Conservation (phyloP, 306 rosid genomes). For the Cicer yamashitae region DNA sequence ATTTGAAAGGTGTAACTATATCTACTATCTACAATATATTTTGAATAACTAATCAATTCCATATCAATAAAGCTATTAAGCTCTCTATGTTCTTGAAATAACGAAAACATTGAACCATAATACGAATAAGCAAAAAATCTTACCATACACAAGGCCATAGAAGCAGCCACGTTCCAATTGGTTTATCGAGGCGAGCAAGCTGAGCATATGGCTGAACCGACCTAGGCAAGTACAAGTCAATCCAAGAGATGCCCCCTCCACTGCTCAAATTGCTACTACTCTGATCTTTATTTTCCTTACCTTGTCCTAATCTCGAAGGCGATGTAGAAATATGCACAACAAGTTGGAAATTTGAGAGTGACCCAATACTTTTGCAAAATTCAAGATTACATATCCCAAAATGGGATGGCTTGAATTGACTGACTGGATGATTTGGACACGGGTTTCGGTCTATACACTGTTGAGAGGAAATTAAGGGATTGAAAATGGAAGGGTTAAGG, state of each 20-base stretch:
- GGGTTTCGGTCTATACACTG: conserved; percentile 33
- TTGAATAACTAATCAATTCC: conserved; percentile 29
- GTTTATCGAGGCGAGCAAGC: conserved; percentile 93
- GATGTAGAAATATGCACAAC: conserved; percentile 57
- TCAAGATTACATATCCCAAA: conserved; percentile 32
- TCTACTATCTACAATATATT: neutral
- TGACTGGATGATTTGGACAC: conserved; percentile 2
- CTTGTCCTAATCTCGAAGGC: conserved; percentile 48
- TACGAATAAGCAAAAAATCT: conserved; percentile 28
- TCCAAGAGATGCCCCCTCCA: conserved; percentile 60
- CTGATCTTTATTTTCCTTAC: conserved; percentile 47
- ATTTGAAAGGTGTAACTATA: conserved; percentile 14
- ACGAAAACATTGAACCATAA: neutral
- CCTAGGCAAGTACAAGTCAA: conserved; percentile 69
- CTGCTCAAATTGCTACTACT: conserved; percentile 36
- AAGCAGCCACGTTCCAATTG: conserved; percentile 94
- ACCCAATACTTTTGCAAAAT: conserved; percentile 25
- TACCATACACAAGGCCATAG: conserved; percentile 97
- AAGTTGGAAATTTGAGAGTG: conserved; percentile 46
- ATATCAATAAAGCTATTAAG: conserved; percentile 15
- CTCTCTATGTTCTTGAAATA: conserved; percentile 15
- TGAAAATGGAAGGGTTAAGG: conserved; percentile 34
- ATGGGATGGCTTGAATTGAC: conserved; percentile 39
- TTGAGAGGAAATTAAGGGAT: conserved; percentile 44
- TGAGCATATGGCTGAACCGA: conserved; percentile 74